A percentile compares a stretch with the other conserved stretches of the same genome.
phyloP scores from a whole-genome alignment of 2,329 filamentous ascomycete genomes.

The Sclerotinia trifoliorum region DNA sequence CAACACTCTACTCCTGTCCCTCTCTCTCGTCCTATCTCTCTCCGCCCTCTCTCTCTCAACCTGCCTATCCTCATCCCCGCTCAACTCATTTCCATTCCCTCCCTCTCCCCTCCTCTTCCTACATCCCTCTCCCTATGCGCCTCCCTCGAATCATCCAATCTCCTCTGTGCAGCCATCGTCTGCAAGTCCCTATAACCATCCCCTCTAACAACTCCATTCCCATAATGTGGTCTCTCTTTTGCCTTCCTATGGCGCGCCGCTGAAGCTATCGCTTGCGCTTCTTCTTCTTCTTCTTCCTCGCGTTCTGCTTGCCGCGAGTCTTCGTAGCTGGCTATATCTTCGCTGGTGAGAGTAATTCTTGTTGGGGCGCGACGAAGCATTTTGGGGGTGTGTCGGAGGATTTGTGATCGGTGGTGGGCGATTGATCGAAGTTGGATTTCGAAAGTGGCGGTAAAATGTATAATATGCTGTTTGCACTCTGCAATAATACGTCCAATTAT shows the following conservation, averaged over 20 bases:
- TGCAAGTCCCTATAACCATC: background rate
- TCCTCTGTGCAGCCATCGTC: conserved; percentile 22
- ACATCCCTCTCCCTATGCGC: background rate
- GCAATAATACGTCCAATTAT: too few relatives aligned
- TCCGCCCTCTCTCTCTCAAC: conserved; percentile 19
- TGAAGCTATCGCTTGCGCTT: background rate
- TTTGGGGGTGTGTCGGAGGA: background rate
- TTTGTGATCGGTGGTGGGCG: background rate
- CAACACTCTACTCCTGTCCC: conserved; percentile 26
- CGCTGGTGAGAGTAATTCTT: conserved; percentile 63
- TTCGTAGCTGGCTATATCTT: conserved; percentile 70
- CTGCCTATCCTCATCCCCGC: conserved; percentile 24
- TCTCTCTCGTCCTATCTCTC: conserved; percentile 28
- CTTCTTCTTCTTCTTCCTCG: conserved; percentile 32
- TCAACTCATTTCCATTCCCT: conserved; percentile 13
- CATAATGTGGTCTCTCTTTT: conserved; percentile 1
- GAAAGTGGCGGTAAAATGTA: too few relatives aligned
- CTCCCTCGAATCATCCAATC: conserved; percentile 22
- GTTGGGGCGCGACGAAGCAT: conserved; percentile 70
- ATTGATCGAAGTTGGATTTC: conserved; percentile 1
- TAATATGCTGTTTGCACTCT: background rate
- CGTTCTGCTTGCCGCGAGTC: conserved; percentile 46
- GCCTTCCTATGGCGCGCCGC: background rate
- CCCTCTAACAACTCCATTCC: background rate
- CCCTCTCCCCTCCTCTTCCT: background rate